Evolutionary conservation across 495 filamentous ascomycete species (phyloP).

Genomic region (Penicilliopsis zonata): DNA sequence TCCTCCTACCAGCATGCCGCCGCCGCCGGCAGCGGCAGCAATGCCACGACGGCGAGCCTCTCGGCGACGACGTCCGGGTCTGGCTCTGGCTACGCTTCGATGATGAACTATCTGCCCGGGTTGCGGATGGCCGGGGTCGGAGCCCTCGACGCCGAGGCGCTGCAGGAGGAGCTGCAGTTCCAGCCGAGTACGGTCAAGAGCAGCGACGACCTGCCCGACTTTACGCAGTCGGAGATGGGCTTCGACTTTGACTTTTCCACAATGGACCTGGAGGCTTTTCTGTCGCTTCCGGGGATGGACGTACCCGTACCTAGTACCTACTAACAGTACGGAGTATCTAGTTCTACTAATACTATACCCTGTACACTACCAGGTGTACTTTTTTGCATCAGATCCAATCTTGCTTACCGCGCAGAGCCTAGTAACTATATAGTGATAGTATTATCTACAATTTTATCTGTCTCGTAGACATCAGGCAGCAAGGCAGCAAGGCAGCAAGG

Average conservation of each 20-base stretch:
- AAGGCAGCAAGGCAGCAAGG: too few species aligned
- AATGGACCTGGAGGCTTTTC: slow-evolving; percentile 32
- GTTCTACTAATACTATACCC: too few species aligned
- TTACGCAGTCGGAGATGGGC: slow-evolving; percentile 32
- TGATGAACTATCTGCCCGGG: not conserved
- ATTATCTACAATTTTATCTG: too few species aligned
- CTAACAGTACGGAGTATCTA: too few species aligned
- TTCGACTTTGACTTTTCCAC: slow-evolving; percentile 37
- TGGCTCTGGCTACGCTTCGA: not conserved
- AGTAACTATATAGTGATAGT: too few species aligned
- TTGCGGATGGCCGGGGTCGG: not conserved
- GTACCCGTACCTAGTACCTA: too few species aligned
- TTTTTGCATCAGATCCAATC: too few species aligned
- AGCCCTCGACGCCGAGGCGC: not conserved
- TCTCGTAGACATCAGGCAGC: too few species aligned
- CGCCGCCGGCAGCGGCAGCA: not conserved
- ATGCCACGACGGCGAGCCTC: not conserved
- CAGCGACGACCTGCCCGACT: slow-evolving; percentile 25
- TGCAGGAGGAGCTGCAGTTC: slow-evolving; percentile 12
- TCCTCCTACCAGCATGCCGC: not conserved
- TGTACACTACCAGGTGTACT: too few species aligned
- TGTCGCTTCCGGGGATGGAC: slow-evolving; percentile 19
- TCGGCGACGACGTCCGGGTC: not conserved
- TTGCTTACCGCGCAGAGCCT: too few species aligned
- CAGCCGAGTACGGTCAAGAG: slow-evolving; percentile 16